Percentiles rank a stretch among this genome's conserved stretches.
These are phyloP conservation scores for Claviceps sorghi DNA, from an alignment of 2,329 filamentous ascomycete species.

Conservation along the genomic window DNA sequence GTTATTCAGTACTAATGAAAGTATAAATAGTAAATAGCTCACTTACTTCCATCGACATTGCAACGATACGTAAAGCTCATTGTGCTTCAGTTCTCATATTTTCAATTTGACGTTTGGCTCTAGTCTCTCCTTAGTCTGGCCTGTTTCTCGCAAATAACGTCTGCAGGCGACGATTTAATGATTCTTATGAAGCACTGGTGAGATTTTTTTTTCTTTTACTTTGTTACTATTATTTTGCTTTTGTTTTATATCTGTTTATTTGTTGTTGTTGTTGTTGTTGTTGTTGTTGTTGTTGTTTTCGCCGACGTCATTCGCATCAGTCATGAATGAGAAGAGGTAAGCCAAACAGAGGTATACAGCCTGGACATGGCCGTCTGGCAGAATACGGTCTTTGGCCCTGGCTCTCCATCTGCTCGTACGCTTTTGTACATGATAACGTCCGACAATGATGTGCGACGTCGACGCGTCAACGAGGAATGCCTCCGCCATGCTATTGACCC, in stretches of 20 bases:
- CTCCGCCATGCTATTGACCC: neutral
- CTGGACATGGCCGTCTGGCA: neutral
- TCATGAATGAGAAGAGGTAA: neutral
- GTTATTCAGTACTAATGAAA: neutral
- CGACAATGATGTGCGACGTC: neutral
- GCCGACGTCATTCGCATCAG: too few species aligned
- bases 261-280: neutral
- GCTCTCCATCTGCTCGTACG: neutral
- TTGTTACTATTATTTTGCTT: neutral
- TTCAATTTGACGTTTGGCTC: neutral
- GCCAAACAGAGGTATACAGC: neutral
- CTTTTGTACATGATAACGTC: neutral
- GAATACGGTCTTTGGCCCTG: neutral
- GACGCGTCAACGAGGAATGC: neutral
- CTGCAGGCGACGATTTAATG: neutral
- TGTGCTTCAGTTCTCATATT: neutral
- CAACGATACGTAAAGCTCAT: neutral
- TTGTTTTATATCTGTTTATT: too few species aligned
- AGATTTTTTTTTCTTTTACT: neutral
- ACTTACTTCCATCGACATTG: neutral
- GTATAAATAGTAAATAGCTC: neutral
- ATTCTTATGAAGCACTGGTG: neutral
- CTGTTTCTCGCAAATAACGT: neutral
- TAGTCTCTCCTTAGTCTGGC: neutral
- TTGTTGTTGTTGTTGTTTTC: neutral